These are phyloP conservation scores for Phytophthora niederhauseri DNA, from an alignment of 352 stramenopile genomes.

Conservation along the genomic window DNA sequence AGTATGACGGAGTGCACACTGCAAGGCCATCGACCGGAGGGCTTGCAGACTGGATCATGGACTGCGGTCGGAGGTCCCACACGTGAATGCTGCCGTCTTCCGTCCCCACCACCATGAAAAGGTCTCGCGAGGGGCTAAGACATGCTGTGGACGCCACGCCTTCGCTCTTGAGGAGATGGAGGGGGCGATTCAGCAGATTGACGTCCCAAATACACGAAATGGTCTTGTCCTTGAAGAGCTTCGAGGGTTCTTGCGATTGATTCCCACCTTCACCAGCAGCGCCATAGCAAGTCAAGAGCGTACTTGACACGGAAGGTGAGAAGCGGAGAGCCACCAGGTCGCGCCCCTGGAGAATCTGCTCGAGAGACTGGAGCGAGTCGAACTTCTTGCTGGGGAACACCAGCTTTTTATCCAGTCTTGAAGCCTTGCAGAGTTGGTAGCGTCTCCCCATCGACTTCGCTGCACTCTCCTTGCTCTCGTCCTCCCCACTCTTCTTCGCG, in stretches of 20 bases:
- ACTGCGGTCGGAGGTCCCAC: conserved; percentile 61
- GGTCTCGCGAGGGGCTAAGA: conserved; percentile 55
- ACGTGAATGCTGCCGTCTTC: conserved; percentile 72
- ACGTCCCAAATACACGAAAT: conserved; percentile 74
- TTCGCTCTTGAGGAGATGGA: conserved; percentile 59
- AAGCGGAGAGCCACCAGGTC: conserved; percentile 52
- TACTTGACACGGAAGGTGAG: conserved; percentile 55
- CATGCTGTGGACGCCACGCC: conserved; percentile 44
- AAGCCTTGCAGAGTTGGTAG: conserved; percentile 44
- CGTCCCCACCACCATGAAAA: conserved; percentile 59
- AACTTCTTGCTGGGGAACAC: conserved; percentile 33
- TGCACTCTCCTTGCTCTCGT: conserved; percentile 23
- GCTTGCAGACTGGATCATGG: conserved; percentile 26
- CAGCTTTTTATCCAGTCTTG: conserved; percentile 39
- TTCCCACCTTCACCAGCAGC: conserved; percentile 6
- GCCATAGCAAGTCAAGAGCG: conserved; percentile 52
- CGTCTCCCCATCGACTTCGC: conserved; percentile 11
- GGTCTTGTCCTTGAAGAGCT: conserved; percentile 43
- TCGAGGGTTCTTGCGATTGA: conserved; percentile 6
- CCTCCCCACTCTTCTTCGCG: conserved; percentile 15
- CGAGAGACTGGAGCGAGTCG: conserved; percentile 21
- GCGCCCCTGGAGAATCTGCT: conserved; percentile 37
- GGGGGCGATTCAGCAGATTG: conserved; percentile 49
- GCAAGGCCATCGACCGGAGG: conserved; percentile 30
- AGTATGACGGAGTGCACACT: conserved; percentile 59